phyloP scores from a whole-genome alignment of 176 grass and related monocot species.

The Cenchrus americanus region DNA sequence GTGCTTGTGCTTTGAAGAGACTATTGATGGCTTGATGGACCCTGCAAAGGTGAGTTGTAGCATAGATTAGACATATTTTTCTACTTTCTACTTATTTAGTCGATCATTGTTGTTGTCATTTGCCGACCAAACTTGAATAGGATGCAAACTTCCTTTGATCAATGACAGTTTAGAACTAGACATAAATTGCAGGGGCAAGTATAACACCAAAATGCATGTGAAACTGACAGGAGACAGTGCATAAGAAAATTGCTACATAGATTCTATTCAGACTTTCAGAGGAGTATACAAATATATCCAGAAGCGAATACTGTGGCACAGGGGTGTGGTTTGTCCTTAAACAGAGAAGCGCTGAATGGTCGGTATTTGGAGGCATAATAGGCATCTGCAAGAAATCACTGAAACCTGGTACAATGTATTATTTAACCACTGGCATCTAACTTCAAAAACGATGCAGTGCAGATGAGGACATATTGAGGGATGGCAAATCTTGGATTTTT shows the following conservation, averaged over 20 bases:
- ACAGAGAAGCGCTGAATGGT: conserved; percentile 36
- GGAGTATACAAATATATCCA: conserved; percentile 31
- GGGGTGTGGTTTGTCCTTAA: conserved; percentile 36
- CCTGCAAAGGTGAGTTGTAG: conserved; percentile 47
- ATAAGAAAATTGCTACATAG: conserved; percentile 8
- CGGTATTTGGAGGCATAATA: background rate
- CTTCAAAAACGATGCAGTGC: background rate
- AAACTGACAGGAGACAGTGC: conserved; percentile 15
- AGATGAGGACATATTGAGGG: background rate
- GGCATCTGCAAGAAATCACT: conserved; percentile 31
- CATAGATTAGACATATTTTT: conserved; percentile 26
- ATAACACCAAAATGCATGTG: conserved; percentile 25
- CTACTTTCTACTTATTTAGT: conserved; percentile 3
- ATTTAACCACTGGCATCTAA: background rate
- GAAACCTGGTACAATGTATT: background rate
- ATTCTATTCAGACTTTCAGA: conserved; percentile 28
- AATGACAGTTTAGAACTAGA: background rate
- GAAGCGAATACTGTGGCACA: conserved; percentile 30
- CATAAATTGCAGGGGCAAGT: background rate
- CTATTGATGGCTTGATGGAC: conserved; percentile 4
- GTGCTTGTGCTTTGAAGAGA: conserved; percentile 33
- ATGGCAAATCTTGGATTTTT: conserved; percentile 27
- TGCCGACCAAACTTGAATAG: background rate
- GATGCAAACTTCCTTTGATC: conserved; percentile 6
- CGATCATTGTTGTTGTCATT: conserved; percentile 5